These are phyloP conservation scores for Aureobasidium sp. DNA, from an alignment of 2,329 filamentous ascomycete species.

Conservation along the genomic window DNA sequence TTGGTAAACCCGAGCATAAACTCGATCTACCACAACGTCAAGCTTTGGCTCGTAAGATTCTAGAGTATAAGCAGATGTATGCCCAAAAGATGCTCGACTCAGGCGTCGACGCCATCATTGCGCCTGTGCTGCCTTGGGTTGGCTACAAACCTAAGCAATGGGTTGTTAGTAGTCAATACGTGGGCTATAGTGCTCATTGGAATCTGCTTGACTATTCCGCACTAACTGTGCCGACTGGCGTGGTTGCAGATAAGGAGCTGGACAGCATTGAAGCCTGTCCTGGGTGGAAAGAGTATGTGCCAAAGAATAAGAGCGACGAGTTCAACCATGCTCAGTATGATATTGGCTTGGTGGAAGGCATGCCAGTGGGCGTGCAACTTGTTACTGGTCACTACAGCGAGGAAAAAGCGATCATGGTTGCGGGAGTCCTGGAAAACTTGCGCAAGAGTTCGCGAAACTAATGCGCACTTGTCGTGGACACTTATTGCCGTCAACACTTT, in stretches of 20 bases:
- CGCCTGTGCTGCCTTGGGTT: constrained; percentile 47
- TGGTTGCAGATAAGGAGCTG: neutral
- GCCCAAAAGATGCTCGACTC: constrained; percentile 26
- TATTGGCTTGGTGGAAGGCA: neutral
- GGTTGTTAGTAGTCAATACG: constrained; percentile 47
- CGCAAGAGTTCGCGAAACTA: neutral
- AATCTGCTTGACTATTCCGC: constrained; percentile 43
- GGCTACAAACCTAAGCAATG: constrained; percentile 34
- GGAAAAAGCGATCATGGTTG: neutral
- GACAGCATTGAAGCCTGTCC: neutral
- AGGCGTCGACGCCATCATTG: constrained; percentile 53
- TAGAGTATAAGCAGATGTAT: neutral
- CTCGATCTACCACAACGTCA: constrained; percentile 33
- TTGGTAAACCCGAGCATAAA: constrained; percentile 40
- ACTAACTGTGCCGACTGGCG: constrained; percentile 19
- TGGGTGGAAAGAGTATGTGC: neutral
- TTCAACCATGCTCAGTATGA: constrained; percentile 1
- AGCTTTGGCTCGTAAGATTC: constrained; percentile 27
- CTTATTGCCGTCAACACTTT: neutral
- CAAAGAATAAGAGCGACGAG: neutral
- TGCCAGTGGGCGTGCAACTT: neutral
- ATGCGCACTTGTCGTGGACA: neutral
- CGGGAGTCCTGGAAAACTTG: neutral
- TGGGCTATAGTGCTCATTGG: constrained; percentile 51
- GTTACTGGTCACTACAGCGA: neutral